phyloP scores from a whole-genome alignment of 2,329 filamentous ascomycete genomes.

The Aspergillus ruber region DNA sequence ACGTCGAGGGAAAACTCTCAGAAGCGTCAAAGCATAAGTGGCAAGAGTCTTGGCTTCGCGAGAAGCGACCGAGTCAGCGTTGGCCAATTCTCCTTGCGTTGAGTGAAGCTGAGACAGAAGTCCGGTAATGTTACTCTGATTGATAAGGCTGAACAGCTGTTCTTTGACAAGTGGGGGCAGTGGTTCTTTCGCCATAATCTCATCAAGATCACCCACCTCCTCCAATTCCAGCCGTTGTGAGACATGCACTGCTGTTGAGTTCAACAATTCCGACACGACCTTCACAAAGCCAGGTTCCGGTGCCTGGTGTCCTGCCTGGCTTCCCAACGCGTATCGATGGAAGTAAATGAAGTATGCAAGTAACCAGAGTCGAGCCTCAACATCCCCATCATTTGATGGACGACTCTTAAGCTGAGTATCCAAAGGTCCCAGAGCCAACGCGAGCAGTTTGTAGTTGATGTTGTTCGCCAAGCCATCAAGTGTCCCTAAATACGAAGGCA shows the following conservation, averaged over 20 bases:
- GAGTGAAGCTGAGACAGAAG: slow-evolving; percentile 45
- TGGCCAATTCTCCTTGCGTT: slow-evolving; percentile 18
- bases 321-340: slow-evolving; percentile 43
- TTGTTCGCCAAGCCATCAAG: slow-evolving; percentile 40
- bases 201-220: slow-evolving; percentile 22
- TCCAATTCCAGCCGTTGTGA: slow-evolving; percentile 44
- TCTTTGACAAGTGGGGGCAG: slow-evolving; percentile 53
- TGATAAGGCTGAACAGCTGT: slow-evolving; percentile 65
- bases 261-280: slow-evolving; percentile 51
- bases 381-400: slow-evolving; percentile 26
- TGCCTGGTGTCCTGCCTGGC: slow-evolving; percentile 29
- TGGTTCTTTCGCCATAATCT: slow-evolving; percentile 23
- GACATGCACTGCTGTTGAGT: slow-evolving; percentile 51
- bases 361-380: slow-evolving; percentile 48
- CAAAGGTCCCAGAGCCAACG: slow-evolving; percentile 29
- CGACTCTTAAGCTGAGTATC: slow-evolving; percentile 20
- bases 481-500: slow-evolving; percentile 30
- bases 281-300: slow-evolving; percentile 51
- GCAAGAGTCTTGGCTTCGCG: slow-evolving; percentile 68
- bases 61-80: slow-evolving; percentile 31
- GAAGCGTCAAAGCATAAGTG: slow-evolving; percentile 76
- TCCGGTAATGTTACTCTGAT: slow-evolving; percentile 65
- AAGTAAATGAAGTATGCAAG: slow-evolving; percentile 56
- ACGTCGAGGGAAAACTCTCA: slow-evolving; percentile 74
- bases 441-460: slow-evolving; percentile 47